Evolutionary conservation across 1,284 basidiomycete species (phyloP).

Genomic region (Cutaneotrichosporon cutaneum): DNA sequence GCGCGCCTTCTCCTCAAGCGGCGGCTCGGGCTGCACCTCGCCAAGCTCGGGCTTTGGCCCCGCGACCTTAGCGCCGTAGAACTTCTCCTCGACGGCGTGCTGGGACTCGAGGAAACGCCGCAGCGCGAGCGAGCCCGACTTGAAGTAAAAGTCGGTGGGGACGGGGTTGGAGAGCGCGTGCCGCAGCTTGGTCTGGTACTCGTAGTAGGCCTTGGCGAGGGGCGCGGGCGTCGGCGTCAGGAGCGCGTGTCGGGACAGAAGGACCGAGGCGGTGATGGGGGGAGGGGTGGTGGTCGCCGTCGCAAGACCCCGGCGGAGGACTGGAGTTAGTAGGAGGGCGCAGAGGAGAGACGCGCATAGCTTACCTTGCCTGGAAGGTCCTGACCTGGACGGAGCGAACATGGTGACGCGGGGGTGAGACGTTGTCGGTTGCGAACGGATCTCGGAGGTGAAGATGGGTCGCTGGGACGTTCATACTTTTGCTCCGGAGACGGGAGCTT

Average conservation of each 20-base stretch:
- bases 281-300: constrained; percentile 30
- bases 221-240: constrained; percentile 71
- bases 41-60: constrained; percentile 62
- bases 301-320: constrained; percentile 22
- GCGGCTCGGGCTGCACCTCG: constrained; percentile 57
- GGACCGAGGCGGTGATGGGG: constrained; percentile 56
- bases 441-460: not conserved
- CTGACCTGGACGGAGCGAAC: constrained; percentile 20
- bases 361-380: constrained; percentile 26
- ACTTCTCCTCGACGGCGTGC: constrained; percentile 64
- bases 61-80: constrained; percentile 64
- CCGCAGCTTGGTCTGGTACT: constrained; percentile 78
- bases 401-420: constrained; percentile 11
- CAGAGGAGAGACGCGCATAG: not conserved
- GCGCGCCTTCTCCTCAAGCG: constrained; percentile 29
- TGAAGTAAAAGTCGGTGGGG: constrained; percentile 91
- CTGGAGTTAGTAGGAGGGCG: constrained; percentile 7
- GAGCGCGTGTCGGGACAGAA: constrained; percentile 81
- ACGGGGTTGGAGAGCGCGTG: constrained; percentile 86
- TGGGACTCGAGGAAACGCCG: constrained; percentile 75
- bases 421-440: no score
- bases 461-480: not conserved
- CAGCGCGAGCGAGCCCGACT: constrained; percentile 82
- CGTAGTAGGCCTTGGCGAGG: constrained; percentile 82
- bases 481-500: not conserved